Evolutionary conservation across 2,329 filamentous ascomycete genomes (phyloP).

Genomic region (Colletotrichum graminicola): DNA sequence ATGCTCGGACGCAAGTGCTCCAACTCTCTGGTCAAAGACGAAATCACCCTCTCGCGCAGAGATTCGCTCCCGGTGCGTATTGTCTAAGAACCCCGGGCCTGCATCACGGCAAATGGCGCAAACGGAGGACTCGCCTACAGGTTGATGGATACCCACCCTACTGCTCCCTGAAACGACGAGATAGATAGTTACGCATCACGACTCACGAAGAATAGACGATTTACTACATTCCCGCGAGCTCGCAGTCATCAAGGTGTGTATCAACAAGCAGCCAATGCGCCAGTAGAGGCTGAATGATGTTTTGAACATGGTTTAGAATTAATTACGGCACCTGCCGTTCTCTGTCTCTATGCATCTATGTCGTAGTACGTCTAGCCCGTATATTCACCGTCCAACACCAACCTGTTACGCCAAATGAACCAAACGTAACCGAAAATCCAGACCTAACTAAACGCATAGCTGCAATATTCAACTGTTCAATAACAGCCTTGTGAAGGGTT

Average conservation of each 20-base stretch:
- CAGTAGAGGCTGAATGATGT: background rate
- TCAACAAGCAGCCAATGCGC: background rate
- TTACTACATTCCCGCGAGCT: background rate
- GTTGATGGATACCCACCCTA: slow-evolving; percentile 20
- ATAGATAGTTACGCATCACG: slow-evolving; percentile 29
- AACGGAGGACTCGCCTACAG: background rate
- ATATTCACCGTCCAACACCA: background rate
- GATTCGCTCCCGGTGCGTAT: slow-evolving; percentile 50
- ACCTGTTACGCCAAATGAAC: slow-evolving; percentile 20
- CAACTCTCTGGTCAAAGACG: slow-evolving; percentile 52
- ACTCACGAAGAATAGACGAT: slow-evolving; percentile 37
- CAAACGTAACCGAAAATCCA: slow-evolving; percentile 2
- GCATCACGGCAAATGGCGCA: background rate
- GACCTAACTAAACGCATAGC: background rate
- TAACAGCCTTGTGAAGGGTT: background rate
- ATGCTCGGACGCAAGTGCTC: slow-evolving; percentile 50
- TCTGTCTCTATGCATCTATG: slow-evolving; percentile 6
- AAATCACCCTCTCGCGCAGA: slow-evolving; percentile 38
- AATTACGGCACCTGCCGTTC: slow-evolving; percentile 13
- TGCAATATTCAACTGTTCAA: background rate
- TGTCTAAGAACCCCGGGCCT: slow-evolving; percentile 42
- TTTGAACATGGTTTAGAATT: slow-evolving; percentile 9
- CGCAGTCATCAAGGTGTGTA: no score
- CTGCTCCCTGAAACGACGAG: background rate
- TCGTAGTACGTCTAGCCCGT: slow-evolving; percentile 10